phyloP scores from a whole-genome alignment of 305 asterid genomes.

The Nicotiana rustica region DNA sequence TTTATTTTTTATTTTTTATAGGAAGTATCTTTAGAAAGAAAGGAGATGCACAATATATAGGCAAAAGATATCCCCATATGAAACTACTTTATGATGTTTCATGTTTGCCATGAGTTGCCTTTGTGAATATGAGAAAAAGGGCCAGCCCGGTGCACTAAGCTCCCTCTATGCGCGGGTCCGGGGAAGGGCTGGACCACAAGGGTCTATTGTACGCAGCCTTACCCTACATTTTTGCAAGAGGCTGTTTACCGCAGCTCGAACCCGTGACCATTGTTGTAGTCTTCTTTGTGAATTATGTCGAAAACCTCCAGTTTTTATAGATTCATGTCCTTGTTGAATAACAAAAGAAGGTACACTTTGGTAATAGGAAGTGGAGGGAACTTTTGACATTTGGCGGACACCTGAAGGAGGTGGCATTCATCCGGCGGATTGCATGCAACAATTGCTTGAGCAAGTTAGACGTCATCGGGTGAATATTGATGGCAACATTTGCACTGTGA shows the following conservation, averaged over 20 bases:
- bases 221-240: no score
- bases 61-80: not conserved
- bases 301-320: not conserved
- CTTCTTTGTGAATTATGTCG: slow-evolving; percentile 27
- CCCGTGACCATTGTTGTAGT: not conserved
- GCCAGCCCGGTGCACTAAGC: no score
- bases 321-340: slow-evolving; percentile 31
- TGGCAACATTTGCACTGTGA: slow-evolving; percentile 86
- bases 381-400: slow-evolving; percentile 73
- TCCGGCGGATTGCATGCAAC: slow-evolving; percentile 92
- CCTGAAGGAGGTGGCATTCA: slow-evolving; percentile 66
- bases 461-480: slow-evolving; percentile 86
- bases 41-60: slow-evolving; percentile 15
- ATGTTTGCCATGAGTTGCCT: not conserved
- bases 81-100: not conserved
- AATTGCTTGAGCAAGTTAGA: slow-evolving; percentile 93
- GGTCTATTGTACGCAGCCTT: no score
- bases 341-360: slow-evolving; percentile 29
- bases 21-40: not conserved
- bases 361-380: slow-evolving; percentile 69
- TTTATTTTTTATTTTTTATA: no score
- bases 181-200: no score
- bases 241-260: no score
- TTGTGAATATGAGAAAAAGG: not conserved
- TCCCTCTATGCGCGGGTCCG: no score